phyloP scores from a whole-genome alignment of 352 stramenopile genomes.

The Elongisporangium undulatum region DNA sequence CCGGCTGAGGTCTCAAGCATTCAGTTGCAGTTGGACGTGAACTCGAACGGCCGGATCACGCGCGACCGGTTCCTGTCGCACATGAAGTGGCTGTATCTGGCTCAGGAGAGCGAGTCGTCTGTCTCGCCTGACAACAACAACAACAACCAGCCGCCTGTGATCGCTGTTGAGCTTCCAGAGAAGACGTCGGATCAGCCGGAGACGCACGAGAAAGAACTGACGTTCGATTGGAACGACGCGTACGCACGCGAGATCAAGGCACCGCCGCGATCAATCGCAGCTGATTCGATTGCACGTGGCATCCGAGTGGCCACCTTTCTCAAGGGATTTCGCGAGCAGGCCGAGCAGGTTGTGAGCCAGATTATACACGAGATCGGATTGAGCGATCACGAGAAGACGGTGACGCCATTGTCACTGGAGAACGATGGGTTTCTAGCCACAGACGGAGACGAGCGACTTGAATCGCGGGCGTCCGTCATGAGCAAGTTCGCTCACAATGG shows the following conservation, averaged over 20 bases:
- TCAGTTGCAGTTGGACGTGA: slow-evolving; percentile 52
- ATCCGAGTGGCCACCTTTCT: slow-evolving; percentile 24
- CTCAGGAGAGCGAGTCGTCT: background rate
- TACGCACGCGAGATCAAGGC: slow-evolving; percentile 11
- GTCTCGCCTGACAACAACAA: background rate
- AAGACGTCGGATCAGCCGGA: background rate
- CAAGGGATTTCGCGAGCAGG: slow-evolving; percentile 29
- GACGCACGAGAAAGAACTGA: background rate
- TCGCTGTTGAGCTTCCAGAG: background rate
- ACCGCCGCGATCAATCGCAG: background rate
- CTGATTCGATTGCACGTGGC: slow-evolving; percentile 12
- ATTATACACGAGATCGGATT: slow-evolving; percentile 36
- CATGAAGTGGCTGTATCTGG: background rate
- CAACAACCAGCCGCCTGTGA: background rate
- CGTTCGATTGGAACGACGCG: slow-evolving; percentile 18
- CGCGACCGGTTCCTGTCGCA: slow-evolving; percentile 28
- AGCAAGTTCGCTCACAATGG: slow-evolving; percentile 26
- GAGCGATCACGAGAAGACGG: slow-evolving; percentile 12
- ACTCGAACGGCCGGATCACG: slow-evolving; percentile 28
- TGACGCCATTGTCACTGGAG: slow-evolving; percentile 13
- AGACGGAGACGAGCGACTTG: slow-evolving; percentile 13
- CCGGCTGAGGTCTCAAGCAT: slow-evolving; percentile 31
- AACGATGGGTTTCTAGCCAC: slow-evolving; percentile 36
- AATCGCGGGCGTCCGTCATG: slow-evolving; percentile 3
- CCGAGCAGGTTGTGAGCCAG: slow-evolving; percentile 20